phyloP scores from a whole-genome alignment of 805 yeast genomes.

The Pichia ethanolica region DNA sequence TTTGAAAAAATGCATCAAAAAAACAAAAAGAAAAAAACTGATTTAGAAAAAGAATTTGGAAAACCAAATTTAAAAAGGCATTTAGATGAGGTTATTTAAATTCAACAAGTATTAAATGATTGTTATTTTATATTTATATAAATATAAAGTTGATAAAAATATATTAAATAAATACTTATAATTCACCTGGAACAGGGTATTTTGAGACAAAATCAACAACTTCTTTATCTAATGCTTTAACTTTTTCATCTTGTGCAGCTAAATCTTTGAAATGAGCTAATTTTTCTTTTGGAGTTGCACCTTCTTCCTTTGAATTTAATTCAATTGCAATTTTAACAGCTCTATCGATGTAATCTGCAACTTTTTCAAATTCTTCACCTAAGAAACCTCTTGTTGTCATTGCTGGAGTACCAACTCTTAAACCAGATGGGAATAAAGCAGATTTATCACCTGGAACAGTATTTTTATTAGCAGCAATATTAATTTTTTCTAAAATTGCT shows the following conservation, averaged over 20 bases:
- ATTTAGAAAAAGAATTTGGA: too few species aligned
- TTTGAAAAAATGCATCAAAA: too few species aligned
- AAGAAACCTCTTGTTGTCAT: constrained; percentile 95
- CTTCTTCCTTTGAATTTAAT: constrained; percentile 53
- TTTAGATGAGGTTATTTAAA: too few species aligned
- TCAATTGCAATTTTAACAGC: constrained; percentile 66
- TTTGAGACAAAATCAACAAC: constrained; percentile 65
- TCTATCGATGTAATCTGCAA: constrained; percentile 69
- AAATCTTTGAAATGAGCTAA: constrained; percentile 64
- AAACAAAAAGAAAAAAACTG: too few species aligned
- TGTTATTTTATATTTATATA: too few species aligned
- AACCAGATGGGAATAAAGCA: constrained; percentile 92
- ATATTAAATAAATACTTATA: constrained; percentile 16
- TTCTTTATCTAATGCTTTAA: constrained; percentile 54
- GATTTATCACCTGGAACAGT: constrained; percentile 95
- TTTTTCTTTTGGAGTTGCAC: constrained; percentile 49
- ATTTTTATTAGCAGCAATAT: constrained; percentile 94
- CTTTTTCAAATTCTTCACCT: constrained; percentile 67
- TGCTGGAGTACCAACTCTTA: constrained; percentile 97
- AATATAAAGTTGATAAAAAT: too few species aligned
- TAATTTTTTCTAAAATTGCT: constrained; percentile 77
- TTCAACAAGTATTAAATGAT: too few species aligned
- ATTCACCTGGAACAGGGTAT: constrained; percentile 87
- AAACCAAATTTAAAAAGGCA: too few species aligned
- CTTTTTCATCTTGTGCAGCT: constrained; percentile 57